Conservation (phyloP, 192 early-diverging fungal genomes). For the Coemansia sp. region DNA sequence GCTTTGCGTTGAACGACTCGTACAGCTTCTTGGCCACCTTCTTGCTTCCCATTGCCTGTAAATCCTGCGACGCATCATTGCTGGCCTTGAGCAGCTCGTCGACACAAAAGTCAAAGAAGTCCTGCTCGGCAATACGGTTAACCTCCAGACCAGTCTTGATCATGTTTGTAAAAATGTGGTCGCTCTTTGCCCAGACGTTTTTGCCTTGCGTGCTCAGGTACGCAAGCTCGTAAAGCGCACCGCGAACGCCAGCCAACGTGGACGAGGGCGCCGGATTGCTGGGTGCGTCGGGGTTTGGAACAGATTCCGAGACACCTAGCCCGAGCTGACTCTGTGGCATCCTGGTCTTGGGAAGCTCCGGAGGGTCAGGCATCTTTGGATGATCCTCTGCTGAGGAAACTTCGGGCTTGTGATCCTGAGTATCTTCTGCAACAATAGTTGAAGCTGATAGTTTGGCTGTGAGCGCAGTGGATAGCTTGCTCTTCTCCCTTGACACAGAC, state of each 20-base stretch:
- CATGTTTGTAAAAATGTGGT: conserved; percentile 47
- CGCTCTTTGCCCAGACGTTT: conserved; percentile 46
- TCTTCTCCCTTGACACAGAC: background rate
- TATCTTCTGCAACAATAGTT: background rate
- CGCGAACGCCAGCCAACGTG: conserved; percentile 28
- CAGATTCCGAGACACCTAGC: conserved; percentile 1
- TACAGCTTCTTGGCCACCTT: conserved; percentile 40
- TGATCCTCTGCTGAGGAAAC: background rate
- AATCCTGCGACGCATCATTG: conserved; percentile 47
- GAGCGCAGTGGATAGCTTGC: background rate
- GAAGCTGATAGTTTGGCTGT: background rate
- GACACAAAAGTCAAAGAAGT: conserved; percentile 55
- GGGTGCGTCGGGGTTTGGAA: background rate
- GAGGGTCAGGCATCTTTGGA: background rate
- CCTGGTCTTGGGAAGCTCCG: conserved; percentile 19
- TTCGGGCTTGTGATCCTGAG: background rate
- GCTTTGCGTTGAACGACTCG: conserved; percentile 50
- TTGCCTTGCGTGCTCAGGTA: conserved; percentile 52
- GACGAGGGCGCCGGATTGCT: background rate
- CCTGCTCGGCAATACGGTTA: conserved; percentile 53
- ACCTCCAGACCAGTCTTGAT: conserved; percentile 44
- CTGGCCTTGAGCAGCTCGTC: conserved; percentile 55
- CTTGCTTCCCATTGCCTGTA: conserved; percentile 49
- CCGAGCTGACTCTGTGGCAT: conserved; percentile 36
- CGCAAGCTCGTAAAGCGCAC: conserved; percentile 46